phyloP scores from a whole-genome alignment of 108 stramenopile species.

The Cylindrotheca closterium region DNA sequence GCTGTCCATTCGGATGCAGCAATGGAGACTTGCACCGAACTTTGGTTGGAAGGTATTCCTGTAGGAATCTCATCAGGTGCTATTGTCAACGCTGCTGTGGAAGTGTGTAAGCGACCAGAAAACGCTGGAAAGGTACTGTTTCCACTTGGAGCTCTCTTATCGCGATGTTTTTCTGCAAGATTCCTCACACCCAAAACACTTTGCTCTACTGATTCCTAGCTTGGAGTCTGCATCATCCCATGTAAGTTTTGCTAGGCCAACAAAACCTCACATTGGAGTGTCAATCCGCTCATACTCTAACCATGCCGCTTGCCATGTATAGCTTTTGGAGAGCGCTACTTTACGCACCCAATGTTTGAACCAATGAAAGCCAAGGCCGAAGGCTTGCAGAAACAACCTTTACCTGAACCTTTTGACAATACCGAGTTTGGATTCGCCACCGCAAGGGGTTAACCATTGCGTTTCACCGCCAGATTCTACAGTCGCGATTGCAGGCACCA shows the following conservation, averaged over 20 bases:
- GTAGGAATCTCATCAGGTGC: conserved; percentile 68
- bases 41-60: conserved; percentile 65
- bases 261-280: too few species aligned
- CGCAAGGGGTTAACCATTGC: conserved; percentile 44
- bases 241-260: too few species aligned
- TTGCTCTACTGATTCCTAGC: too few species aligned
- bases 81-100: conserved; percentile 59
- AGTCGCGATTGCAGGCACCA: too few species aligned
- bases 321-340: conserved; percentile 80
- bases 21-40: conserved; percentile 42
- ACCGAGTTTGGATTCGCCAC: conserved; percentile 66
- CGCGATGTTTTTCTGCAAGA: too few species aligned
- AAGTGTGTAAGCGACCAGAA: conserved; percentile 59
- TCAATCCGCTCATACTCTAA: too few species aligned
- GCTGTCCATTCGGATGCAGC: conserved; percentile 55
- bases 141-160: too few species aligned
- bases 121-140: conserved; percentile 51
- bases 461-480: too few species aligned
- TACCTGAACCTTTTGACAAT: conserved; percentile 67
- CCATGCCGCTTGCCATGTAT: too few species aligned
- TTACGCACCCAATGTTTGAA: conserved; percentile 46
- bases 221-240: conserved; percentile 69
- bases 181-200: too few species aligned
- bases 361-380: conserved; percentile 49
- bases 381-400: conserved; percentile 45